These are phyloP conservation scores for Reutealis trisperma DNA, from an alignment of 345 rosid species.

Conservation along the genomic window DNA sequence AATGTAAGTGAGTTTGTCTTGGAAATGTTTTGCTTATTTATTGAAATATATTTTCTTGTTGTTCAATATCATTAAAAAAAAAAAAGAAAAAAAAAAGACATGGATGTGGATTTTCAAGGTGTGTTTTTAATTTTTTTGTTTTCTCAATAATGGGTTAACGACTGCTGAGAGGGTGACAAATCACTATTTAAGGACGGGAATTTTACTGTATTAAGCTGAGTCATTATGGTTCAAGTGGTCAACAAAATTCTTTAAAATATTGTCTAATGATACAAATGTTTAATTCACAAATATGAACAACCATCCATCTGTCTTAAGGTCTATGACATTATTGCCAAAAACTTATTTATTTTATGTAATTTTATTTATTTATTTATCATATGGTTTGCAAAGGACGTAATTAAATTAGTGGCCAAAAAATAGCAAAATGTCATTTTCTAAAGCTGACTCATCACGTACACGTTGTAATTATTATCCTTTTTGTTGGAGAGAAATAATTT, in stretches of 20 bases:
- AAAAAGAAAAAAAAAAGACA: background rate
- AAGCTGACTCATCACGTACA: conserved; percentile 29
- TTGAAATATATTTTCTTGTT: too few species aligned
- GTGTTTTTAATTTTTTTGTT: background rate
- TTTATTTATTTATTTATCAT: too few species aligned
- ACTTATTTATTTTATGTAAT: too few species aligned
- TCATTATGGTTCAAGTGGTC: background rate
- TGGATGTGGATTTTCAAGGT: background rate
- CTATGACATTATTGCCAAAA: too few species aligned
- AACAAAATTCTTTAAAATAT: background rate
- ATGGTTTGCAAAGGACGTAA: too few species aligned
- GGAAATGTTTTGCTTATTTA: too few species aligned
- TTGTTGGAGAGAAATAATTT: background rate
- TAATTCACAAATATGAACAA: background rate
- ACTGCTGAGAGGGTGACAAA: background rate
- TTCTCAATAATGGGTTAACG: conserved; percentile 13
- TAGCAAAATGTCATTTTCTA: conserved; percentile 7
- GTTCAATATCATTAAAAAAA: too few species aligned
- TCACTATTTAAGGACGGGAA: background rate
- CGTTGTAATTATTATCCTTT: background rate
- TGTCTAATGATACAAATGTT: background rate
- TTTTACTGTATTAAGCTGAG: background rate
- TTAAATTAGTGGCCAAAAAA: conserved; percentile 19
- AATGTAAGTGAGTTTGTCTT: too few species aligned
- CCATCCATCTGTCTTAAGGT: too few species aligned